phyloP scores from a whole-genome alignment of 1,284 basidiomycete species.

The Papiliotrema terrestris region DNA sequence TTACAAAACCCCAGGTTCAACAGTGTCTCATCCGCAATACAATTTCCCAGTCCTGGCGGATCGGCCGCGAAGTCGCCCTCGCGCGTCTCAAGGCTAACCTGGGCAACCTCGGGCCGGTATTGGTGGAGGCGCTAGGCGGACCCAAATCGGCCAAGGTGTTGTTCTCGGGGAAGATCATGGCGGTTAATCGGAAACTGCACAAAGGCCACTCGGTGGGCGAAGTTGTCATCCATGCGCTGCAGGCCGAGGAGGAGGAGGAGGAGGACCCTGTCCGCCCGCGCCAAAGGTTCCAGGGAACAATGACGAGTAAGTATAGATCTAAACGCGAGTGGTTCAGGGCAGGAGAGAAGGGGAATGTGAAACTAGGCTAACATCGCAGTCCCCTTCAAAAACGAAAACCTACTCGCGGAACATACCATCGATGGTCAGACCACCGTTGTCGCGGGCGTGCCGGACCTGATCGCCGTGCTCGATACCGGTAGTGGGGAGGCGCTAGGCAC shows the following conservation, averaged over 20 bases:
- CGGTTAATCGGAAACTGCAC: slow-evolving; percentile 53
- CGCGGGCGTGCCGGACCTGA: slow-evolving; percentile 59
- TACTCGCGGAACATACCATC: slow-evolving; percentile 52
- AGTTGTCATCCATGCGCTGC: slow-evolving; percentile 53
- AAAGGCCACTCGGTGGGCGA: slow-evolving; percentile 57
- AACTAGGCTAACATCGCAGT: slow-evolving; percentile 38
- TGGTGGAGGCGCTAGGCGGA: slow-evolving; percentile 55
- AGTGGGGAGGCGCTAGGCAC: slow-evolving; percentile 58
- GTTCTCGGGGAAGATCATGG: slow-evolving; percentile 57
- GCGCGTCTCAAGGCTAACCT: slow-evolving; percentile 49
- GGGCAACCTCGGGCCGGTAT: slow-evolving; percentile 31
- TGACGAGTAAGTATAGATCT: slow-evolving; percentile 19
- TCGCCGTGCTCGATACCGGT: slow-evolving; percentile 58
- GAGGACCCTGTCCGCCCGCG: slow-evolving; percentile 23
- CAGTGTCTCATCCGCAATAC: slow-evolving; percentile 48
- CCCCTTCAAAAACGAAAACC: slow-evolving; percentile 61
- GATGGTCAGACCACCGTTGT: slow-evolving; percentile 45
- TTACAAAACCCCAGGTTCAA: slow-evolving; percentile 13
- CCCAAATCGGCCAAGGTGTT: slow-evolving; percentile 55
- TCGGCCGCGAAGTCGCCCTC: slow-evolving; percentile 54
- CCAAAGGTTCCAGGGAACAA: slow-evolving; percentile 17
- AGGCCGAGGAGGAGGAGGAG: slow-evolving; percentile 54
- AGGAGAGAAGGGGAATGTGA: too few relatives aligned
- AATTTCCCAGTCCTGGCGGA: slow-evolving; percentile 57
- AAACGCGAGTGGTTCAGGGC: not conserved